A percentile compares a stretch with the other conserved stretches of the same genome.
These are phyloP conservation scores for Verbascum thapsus DNA, from an alignment of 257 asterid species.

Conservation along the genomic window DNA sequence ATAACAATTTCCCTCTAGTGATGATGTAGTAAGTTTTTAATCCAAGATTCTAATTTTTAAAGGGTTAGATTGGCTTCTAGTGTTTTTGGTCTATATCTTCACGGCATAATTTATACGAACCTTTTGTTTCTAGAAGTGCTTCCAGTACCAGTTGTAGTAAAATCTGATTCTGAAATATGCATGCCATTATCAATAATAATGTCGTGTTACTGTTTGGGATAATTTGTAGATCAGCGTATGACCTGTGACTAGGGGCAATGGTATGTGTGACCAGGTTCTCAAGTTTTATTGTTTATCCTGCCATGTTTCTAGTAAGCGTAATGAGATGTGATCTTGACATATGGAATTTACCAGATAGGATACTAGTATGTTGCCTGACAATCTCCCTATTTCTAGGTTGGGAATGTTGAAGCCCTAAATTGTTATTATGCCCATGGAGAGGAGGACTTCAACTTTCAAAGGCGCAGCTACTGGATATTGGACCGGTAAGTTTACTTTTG, in stretches of 20 bases:
- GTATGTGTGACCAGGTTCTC: conserved; percentile 5
- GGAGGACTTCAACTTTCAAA: conserved; percentile 73
- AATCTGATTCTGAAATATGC: conserved; percentile 11
- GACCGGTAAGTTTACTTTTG: conserved; percentile 68
- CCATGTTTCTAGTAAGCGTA: neutral
- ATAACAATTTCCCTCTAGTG: neutral
- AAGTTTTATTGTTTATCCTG: conserved; percentile 4
- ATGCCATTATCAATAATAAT: neutral
- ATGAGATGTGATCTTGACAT: neutral
- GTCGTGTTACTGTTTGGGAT: neutral
- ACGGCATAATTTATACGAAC: conserved; percentile 7
- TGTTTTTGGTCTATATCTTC: conserved; percentile 22
- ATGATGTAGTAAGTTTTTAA: neutral
- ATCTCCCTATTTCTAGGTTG: conserved; percentile 65
- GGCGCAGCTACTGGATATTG: conserved; percentile 98
- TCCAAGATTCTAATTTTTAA: neutral
- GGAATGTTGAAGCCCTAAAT: conserved; percentile 81
- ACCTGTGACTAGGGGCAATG: conserved; percentile 7
- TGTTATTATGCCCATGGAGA: conserved; percentile 98
- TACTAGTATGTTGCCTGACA: conserved; percentile 31
- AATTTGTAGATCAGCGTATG: neutral
- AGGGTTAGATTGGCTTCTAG: conserved; percentile 8
- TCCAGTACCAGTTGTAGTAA: neutral
- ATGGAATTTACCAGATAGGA: conserved; percentile 19
- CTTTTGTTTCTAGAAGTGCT: conserved; percentile 12